A percentile compares a stretch with the other conserved stretches of the same genome.
Conservation (phyloP, 2,329 filamentous ascomycete genomes). For the Colletotrichum echinochloae region DNA sequence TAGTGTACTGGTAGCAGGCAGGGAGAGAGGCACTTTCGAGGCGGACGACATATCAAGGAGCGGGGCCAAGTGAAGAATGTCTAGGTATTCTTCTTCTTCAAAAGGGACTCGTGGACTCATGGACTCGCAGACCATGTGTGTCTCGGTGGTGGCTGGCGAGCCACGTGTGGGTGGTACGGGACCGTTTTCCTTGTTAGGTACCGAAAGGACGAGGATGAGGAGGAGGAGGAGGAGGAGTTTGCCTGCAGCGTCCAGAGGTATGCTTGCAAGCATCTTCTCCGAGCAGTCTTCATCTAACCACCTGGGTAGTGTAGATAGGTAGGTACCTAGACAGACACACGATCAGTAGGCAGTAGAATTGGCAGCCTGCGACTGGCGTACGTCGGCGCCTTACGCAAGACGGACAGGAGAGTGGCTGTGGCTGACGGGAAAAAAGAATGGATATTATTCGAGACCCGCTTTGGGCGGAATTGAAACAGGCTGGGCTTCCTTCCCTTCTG, state of each 20-base stretch:
- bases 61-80: neutral
- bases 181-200: neutral
- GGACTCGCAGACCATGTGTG: neutral
- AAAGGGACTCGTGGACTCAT: neutral
- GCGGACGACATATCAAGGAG: neutral
- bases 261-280: neutral
- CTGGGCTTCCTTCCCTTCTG: constrained; percentile 26
- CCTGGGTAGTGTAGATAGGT: too few relatives aligned
- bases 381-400: constrained; percentile 11
- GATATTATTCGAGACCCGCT: neutral
- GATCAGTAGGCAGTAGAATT: neutral
- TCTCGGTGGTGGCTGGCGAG: constrained; percentile 19
- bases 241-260: neutral
- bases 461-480: constrained; percentile 22
- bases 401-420: constrained; percentile 48
- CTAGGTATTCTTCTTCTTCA: too few relatives aligned
- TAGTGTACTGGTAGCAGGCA: neutral
- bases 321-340: too few relatives aligned
- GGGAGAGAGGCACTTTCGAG: neutral
- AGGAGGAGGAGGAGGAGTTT: neutral
- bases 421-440: neutral
- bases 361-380: constrained; percentile 10
- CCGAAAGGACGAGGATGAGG: too few relatives aligned
- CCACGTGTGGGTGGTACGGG: constrained; percentile 6
- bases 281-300: neutral